Percentiles rank a stretch among this genome's conserved stretches.
phyloP scores from a whole-genome alignment of 129 eudicot species.

The Cynara cardunculus region DNA sequence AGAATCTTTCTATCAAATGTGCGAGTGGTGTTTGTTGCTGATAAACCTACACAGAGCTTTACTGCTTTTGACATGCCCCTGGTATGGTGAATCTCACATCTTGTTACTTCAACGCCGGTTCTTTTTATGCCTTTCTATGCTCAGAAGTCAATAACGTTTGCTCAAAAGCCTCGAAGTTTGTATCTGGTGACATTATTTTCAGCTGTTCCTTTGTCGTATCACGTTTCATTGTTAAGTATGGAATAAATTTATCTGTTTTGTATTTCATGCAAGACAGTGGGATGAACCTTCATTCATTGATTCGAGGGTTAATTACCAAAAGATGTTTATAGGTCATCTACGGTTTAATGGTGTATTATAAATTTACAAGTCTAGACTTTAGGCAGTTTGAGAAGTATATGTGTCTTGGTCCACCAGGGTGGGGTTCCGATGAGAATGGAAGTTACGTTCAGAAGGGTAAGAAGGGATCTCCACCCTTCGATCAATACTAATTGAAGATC shows the following conservation, averaged over 20 bases:
- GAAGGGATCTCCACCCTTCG: too few relatives aligned
- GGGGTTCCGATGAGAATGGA: too few relatives aligned
- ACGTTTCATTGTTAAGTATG: not conserved
- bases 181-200: not conserved
- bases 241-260: not conserved
- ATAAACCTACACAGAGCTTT: slow-evolving; percentile 60
- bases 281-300: not conserved
- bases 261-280: not conserved
- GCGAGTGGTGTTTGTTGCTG: slow-evolving; percentile 79
- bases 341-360: too few relatives aligned
- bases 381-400: not conserved
- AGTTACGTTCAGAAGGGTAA: too few relatives aligned
- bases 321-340: not conserved
- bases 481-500: too few relatives aligned
- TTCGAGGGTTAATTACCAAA: not conserved
- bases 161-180: not conserved
- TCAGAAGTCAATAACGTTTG: not conserved
- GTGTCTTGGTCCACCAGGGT: not conserved
- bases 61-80: slow-evolving; percentile 78
- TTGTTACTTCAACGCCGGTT: not conserved
- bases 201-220: not conserved
- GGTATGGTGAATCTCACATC: slow-evolving; percentile 39
- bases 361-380: not conserved
- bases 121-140: not conserved
- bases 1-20: slow-evolving; percentile 71